Evolutionary conservation across 345 rosid species (phyloP), one percentile per base, ranked within the genome.

Genomic region (Microcos paniculata): DNA sequence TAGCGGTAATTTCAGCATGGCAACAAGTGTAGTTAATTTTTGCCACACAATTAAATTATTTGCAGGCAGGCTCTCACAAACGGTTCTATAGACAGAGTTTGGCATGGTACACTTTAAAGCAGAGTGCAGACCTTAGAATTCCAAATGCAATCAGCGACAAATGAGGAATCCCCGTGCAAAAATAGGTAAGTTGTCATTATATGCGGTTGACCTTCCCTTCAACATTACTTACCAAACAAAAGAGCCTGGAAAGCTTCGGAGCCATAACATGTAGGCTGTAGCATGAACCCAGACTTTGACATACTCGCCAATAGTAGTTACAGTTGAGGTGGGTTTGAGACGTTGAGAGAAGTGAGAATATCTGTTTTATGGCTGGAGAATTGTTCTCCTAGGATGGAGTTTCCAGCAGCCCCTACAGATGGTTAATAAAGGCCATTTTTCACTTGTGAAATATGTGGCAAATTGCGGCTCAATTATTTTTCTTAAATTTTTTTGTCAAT

Each of bases 281-380:
- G 7, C 59, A 4, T 19, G 42, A 53, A 73, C 53, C 51, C 51
- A 57, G 40, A 30, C 74, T 24, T 59, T 33, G 75, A 42, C 67
- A 35, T 51, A 42, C 28, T 21, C 66, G 42, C 28, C 78, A 42
- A 52, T 26, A 4, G 33, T 26, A 48, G 10, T 68, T 28, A 45
- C 28, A 14, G 35, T 45, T 63, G 8, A 16, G 19, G 16, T 15
- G 31, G 33, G n/a, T n/a, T n/a, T 28, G 57, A 16, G 42, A 31
- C 73, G 43, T 76, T 31, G 63, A 58, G 74, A 58, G n/a, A n/a
- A 58, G 74, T 69, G 59, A n/a, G 53, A 70, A 61, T 38, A 70
- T 49, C 55, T 33, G 55, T 48, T 53, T 30, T 28, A 21, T 55
- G 26, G 1, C 3, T 75, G 24, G 11, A 46, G 18, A 56, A 40